phyloP scores from a whole-genome alignment of 1,284 basidiomycete genomes.

The Cryptococcus depauperatus region DNA sequence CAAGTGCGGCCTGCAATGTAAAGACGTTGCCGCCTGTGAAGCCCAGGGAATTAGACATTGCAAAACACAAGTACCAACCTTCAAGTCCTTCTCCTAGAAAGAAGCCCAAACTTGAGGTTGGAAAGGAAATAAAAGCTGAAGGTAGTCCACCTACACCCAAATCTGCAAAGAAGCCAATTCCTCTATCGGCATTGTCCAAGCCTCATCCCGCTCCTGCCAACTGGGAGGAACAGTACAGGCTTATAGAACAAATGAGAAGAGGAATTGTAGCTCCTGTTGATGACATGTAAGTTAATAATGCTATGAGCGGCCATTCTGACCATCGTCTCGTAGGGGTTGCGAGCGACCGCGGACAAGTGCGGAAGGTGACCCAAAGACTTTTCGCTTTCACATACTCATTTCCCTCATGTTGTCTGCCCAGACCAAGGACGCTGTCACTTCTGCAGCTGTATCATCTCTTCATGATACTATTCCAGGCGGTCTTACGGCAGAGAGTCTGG shows the following conservation, averaged over 20 bases:
- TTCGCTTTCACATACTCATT: constrained; percentile 74
- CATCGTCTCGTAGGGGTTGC: constrained; percentile 21
- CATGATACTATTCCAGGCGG: constrained; percentile 66
- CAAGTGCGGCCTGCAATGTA: constrained; percentile 1
- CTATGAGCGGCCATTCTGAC: not conserved
- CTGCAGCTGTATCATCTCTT: constrained; percentile 71
- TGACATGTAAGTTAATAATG: constrained; percentile 63
- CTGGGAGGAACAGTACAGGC: constrained; percentile 68
- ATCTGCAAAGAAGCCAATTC: constrained; percentile 30
- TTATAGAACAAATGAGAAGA: constrained; percentile 70
- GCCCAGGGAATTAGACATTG: constrained; percentile 11
- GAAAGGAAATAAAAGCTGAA: not conserved
- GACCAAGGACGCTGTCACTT: constrained; percentile 83
- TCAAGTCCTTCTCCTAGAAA: constrained; percentile 13
- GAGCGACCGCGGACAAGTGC: constrained; percentile 26
- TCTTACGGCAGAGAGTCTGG: constrained; percentile 63
- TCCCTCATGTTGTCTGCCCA: constrained; percentile 93
- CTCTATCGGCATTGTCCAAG: constrained; percentile 53
- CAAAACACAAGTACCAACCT: constrained; percentile 16
- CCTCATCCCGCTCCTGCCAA: constrained; percentile 65
- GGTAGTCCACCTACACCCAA: not conserved
- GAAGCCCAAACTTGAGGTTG: constrained; percentile 1
- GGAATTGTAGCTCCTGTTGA: constrained; percentile 74
- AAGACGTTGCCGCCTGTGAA: not conserved
- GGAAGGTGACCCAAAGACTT: constrained; percentile 63